Base-by-base conservation (phyloP, 768 basidiomycete genomes). In the Lactarius akahatsu region DNA sequence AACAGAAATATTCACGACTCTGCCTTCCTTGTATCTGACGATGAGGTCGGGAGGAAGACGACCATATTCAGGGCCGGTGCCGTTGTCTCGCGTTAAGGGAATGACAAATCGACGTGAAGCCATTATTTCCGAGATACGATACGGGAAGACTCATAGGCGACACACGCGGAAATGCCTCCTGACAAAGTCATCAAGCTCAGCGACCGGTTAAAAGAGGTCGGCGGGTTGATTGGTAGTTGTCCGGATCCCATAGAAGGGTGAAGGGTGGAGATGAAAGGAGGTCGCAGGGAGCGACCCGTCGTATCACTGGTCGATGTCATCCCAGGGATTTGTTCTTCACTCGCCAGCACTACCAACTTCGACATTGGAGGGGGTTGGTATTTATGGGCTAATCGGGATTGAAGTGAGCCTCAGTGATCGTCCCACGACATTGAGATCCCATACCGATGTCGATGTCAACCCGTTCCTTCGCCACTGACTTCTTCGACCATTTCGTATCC, bases 401-500 rank as follows among this genome's bases (percentile, higher is more conserved):
- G 8, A 15, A 52, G 13, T 52, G 50, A 52, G 2, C 26, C 23
- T 26, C 50, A 15, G 26, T 26, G n/a, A 28, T 50, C 23, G 2
- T 26, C 23, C 50, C 50, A 28, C 50, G 23, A 52, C 13, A 26
- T 15, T 23, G 26, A 56, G 30, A 56, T 56, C 8, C 30, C 55
- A 18, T 13, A 15, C 26, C 23, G 15, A 15, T 50, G n/a, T 23
- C 45, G 11, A 47, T 20, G n/a, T 52, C 50, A 52, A 47, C 3
- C 4, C 0, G n/a, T 15, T 15, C 32, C 47, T 20, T 28, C 41
- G 26, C 40, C 61, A 18, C 58, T 47, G 23, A 57, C 69, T 43
- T 71, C 76, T 50, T 80, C 78, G 23, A 74, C 78, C 15, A 82
- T 72, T 75, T 94, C 88, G 71, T 92, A 94, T 1, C 92, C 92